Percentiles rank a stretch among this genome's conserved stretches.
Evolutionary conservation across 2,329 filamentous ascomycete species (phyloP).

Genomic region (Nemania sp.): DNA sequence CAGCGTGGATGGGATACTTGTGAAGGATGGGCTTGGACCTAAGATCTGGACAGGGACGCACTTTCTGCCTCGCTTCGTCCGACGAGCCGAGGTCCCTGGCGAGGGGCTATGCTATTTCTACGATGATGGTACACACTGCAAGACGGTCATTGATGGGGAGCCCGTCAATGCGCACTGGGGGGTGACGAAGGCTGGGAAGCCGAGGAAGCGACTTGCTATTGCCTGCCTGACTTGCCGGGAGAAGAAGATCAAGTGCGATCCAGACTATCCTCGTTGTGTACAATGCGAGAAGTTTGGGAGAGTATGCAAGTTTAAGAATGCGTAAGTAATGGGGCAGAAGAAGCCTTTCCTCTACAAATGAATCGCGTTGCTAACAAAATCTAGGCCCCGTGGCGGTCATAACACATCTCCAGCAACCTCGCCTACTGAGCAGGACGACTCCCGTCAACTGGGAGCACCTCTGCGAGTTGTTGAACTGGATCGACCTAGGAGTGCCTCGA

Average conservation of each 20-base stretch:
- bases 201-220: conserved; percentile 85
- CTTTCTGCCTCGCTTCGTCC: conserved; percentile 68
- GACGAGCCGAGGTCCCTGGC: conserved; percentile 69
- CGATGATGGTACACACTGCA: conserved; percentile 82
- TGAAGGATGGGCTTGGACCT: conserved; percentile 65
- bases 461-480: conserved; percentile 45
- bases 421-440: conserved; percentile 54
- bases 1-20: conserved; percentile 50
- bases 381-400: conserved; percentile 61
- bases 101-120: conserved; percentile 86
- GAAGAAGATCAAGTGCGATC: conserved; percentile 98
- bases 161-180: conserved; percentile 91
- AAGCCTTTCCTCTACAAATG: neutral
- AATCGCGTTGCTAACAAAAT: conserved; percentile 24
- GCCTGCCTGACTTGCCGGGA: conserved; percentile 84
- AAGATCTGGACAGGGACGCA: conserved; percentile 73
- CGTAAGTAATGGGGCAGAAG: conserved; percentile 62
- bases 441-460: conserved; percentile 43
- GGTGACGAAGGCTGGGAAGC: conserved; percentile 91
- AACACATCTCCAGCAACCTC: conserved; percentile 60
- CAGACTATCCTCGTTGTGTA: conserved; percentile 82
- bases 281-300: conserved; percentile 92
- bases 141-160: conserved; percentile 83
- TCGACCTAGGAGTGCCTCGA: conserved; percentile 50
- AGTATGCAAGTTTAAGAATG: conserved; percentile 82